Evolutionary conservation across 1,284 basidiomycete species (phyloP).

Genomic region (Psilocybe mexicana): DNA sequence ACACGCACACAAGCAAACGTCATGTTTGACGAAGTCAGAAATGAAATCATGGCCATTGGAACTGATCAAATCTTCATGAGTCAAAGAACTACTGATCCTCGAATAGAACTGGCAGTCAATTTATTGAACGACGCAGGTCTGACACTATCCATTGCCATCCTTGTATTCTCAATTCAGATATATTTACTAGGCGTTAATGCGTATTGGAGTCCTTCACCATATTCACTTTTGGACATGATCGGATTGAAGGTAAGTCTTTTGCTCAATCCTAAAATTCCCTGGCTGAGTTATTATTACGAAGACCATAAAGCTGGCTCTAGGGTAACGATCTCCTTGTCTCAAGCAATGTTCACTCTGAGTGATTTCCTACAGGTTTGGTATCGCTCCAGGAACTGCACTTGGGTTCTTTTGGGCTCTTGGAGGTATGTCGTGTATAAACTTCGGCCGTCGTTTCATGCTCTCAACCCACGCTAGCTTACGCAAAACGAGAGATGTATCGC

Average conservation of each 20-base stretch:
- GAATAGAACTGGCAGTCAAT: conserved; percentile 60
- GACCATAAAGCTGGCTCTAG: conserved; percentile 65
- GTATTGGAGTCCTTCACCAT: conserved; percentile 61
- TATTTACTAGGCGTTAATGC: conserved; percentile 53
- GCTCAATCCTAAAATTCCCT: neutral
- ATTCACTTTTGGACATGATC: conserved; percentile 60
- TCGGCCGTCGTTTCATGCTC: neutral
- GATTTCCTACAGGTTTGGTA: conserved; percentile 48
- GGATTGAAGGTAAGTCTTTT: conserved; percentile 58
- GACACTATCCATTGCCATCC: conserved; percentile 8
- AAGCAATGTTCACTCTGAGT: neutral
- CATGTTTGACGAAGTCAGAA: conserved; percentile 69
- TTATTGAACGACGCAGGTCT: conserved; percentile 67
- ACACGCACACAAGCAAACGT: conserved; percentile 53
- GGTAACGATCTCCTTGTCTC: conserved; percentile 35
- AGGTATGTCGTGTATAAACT: conserved; percentile 36
- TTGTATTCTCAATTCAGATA: neutral
- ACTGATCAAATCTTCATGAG: conserved; percentile 65
- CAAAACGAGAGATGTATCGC: conserved; percentile 29
- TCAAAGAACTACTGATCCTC: conserved; percentile 56
- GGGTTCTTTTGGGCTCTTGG: conserved; percentile 73
- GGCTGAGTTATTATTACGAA: conserved; percentile 22
- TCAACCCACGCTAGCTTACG: conserved; percentile 6
- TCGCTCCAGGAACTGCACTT: conserved; percentile 63
- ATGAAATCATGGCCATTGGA: conserved; percentile 65